Conservation (phyloP, 768 basidiomycete species). For the Leccinum subgranulosum region DNA sequence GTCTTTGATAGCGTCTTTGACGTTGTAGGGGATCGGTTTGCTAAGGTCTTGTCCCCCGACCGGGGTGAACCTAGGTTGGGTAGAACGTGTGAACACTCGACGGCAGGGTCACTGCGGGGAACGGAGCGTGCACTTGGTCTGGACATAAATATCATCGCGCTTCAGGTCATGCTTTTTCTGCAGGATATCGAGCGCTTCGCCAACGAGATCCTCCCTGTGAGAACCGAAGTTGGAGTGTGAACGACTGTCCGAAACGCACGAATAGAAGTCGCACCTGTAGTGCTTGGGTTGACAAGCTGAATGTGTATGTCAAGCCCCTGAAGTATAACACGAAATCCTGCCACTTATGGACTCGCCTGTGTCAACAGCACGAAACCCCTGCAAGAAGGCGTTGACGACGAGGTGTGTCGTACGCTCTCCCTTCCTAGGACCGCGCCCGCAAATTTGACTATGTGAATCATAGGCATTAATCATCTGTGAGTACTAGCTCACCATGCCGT, state of each 20-base stretch:
- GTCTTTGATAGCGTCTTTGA: conserved; percentile 43
- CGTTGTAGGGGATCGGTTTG: conserved; percentile 73
- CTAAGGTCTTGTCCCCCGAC: conserved; percentile 67
- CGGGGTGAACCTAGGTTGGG: conserved; percentile 59
- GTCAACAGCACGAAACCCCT: conserved; percentile 80
- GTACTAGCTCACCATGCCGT: conserved; percentile 50
- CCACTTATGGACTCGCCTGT: conserved; percentile 52
- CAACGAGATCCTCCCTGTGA: conserved; percentile 74
- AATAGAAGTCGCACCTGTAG: conserved; percentile 46
- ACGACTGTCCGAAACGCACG: background rate
- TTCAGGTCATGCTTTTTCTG: conserved; percentile 55
- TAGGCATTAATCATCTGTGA: background rate
- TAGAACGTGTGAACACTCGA: background rate
- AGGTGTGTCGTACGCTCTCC: conserved; percentile 65
- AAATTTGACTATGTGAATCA: background rate
- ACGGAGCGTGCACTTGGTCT: conserved; percentile 61
- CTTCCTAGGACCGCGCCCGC: conserved; percentile 52
- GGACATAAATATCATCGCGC: conserved; percentile 70
- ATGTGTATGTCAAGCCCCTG: conserved; percentile 14
- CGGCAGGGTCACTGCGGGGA: background rate
- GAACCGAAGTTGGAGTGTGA: background rate
- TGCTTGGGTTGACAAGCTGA: conserved; percentile 71
- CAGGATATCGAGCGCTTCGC: conserved; percentile 61
- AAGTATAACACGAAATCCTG: background rate
- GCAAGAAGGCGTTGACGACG: conserved; percentile 67